These are phyloP conservation scores for Barnettozyma populi DNA, from an alignment of 805 yeast species.

Conservation along the genomic window DNA sequence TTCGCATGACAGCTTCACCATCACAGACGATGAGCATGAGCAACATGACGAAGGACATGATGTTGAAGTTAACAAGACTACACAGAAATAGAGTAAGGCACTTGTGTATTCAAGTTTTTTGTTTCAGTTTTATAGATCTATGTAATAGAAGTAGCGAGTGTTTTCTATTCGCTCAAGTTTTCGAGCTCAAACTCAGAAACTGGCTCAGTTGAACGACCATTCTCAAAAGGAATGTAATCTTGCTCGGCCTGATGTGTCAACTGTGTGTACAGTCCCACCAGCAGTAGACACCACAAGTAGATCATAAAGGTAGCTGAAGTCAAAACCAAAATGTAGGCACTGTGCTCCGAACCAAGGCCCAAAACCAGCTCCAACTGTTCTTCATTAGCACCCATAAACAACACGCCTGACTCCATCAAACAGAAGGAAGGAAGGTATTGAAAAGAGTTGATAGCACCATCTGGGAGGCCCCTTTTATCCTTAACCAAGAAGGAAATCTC, in stretches of 20 bases:
- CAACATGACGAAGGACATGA: neutral
- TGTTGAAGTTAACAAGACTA: neutral
- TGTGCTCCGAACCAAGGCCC: slow-evolving; percentile 76
- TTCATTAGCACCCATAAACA: slow-evolving; percentile 91
- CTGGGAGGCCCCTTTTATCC: slow-evolving; percentile 43
- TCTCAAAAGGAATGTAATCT: slow-evolving; percentile 12
- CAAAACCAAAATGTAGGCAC: slow-evolving; percentile 71
- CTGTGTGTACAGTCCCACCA: slow-evolving; percentile 52
- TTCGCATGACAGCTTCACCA: slow-evolving; percentile 19
- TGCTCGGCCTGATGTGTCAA: slow-evolving; percentile 20
- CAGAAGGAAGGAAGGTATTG: slow-evolving; percentile 86
- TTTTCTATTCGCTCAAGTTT: slow-evolving; percentile 9
- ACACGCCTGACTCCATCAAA: slow-evolving; percentile 67
- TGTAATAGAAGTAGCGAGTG: neutral
- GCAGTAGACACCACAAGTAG: slow-evolving; percentile 57
- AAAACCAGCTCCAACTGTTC: slow-evolving; percentile 73
- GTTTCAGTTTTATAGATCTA: neutral
- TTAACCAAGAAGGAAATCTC: slow-evolving; percentile 75
- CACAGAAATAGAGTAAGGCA: neutral
- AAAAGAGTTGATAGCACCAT: slow-evolving; percentile 54
- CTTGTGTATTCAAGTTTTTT: neutral
- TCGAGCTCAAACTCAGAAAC: slow-evolving; percentile 22
- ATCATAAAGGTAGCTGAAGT: slow-evolving; percentile 70
- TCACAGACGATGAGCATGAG: slow-evolving; percentile 18
- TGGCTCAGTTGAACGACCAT: slow-evolving; percentile 1